These are phyloP conservation scores for Tephrocybe sp. DNA, from an alignment of 768 basidiomycete genomes.

Conservation along the genomic window DNA sequence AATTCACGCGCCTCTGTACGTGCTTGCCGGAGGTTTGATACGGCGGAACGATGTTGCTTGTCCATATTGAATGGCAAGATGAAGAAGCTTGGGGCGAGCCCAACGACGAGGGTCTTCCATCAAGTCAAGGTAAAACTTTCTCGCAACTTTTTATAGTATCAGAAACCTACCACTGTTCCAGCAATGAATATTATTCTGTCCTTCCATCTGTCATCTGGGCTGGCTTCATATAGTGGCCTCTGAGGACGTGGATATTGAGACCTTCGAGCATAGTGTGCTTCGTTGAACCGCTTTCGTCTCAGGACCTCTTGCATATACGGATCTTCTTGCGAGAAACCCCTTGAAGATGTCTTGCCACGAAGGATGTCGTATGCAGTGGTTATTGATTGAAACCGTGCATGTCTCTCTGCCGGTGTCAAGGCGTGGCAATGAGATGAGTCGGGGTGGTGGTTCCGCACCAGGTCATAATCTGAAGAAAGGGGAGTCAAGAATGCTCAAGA, in stretches of 20 bases:
- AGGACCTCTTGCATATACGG: conserved; percentile 53
- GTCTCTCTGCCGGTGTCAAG: conserved; percentile 45
- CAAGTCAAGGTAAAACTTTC: neutral
- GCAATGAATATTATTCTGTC: conserved; percentile 49
- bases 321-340: conserved; percentile 29
- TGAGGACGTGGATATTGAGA: conserved; percentile 15
- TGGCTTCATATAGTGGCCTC: conserved; percentile 26
- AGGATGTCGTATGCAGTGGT: conserved; percentile 63
- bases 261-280: conserved; percentile 30
- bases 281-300: conserved; percentile 42
- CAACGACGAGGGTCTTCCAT: conserved; percentile 41
- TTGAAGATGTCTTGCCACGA: conserved; percentile 32
- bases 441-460: conserved; percentile 72
- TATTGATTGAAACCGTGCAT: conserved; percentile 64
- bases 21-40: conserved; percentile 58
- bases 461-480: conserved; percentile 59
- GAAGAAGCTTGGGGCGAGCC: conserved; percentile 44
- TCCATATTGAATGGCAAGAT: conserved; percentile 35
- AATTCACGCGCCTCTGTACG: conserved; percentile 54
- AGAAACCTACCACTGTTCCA: conserved; percentile 46
- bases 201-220: conserved; percentile 47
- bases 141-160: neutral
- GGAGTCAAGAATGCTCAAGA: neutral
- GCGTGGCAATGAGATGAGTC: conserved; percentile 50
- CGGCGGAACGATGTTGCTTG: conserved; percentile 50